Percentiles rank a stretch among this genome's conserved stretches.
phyloP scores from a whole-genome alignment of 2,329 filamentous ascomycete species.

The Phaeophleospora eucalypticola region DNA sequence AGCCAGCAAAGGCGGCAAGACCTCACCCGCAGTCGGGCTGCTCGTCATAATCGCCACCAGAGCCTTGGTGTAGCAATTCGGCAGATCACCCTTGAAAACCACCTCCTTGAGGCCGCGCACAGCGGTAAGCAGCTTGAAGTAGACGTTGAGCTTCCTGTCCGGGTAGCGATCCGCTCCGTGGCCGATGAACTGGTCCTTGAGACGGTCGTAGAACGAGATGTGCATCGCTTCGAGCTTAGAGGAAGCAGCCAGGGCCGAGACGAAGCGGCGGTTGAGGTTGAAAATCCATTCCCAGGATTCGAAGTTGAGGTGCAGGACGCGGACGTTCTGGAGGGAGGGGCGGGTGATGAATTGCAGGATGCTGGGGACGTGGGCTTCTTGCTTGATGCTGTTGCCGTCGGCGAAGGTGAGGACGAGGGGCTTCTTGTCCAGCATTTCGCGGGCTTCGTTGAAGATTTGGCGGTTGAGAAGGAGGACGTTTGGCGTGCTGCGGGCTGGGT shows the following conservation, averaged over 20 bases:
- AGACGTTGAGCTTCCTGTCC: constrained; percentile 21
- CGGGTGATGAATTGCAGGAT: constrained; percentile 23
- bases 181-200: constrained; percentile 17
- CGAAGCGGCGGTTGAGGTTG: constrained; percentile 17
- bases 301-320: constrained; percentile 23
- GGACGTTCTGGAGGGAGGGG: constrained; percentile 20
- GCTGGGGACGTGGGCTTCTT: constrained; percentile 11
- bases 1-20: constrained; percentile 13
- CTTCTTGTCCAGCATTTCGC: constrained; percentile 27
- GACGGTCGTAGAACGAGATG: constrained; percentile 21
- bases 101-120: constrained; percentile 24
- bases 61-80: constrained; percentile 19
- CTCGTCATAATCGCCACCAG: constrained; percentile 19
- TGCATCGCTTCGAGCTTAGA: constrained; percentile 17
- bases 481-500: constrained; percentile 25
- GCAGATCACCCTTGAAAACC: constrained; percentile 25
- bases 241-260: constrained; percentile 12
- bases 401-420: constrained; percentile 26
- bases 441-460: constrained; percentile 32
- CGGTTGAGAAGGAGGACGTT: constrained; percentile 34
- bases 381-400: constrained; percentile 6
- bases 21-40: not conserved
- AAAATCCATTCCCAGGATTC: constrained; percentile 28
- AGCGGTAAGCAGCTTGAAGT: constrained; percentile 17
- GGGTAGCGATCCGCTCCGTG: constrained; percentile 19